Evolutionary conservation across 306 rosid species (phyloP).

Genomic region (Pachyrhizus erosus): DNA sequence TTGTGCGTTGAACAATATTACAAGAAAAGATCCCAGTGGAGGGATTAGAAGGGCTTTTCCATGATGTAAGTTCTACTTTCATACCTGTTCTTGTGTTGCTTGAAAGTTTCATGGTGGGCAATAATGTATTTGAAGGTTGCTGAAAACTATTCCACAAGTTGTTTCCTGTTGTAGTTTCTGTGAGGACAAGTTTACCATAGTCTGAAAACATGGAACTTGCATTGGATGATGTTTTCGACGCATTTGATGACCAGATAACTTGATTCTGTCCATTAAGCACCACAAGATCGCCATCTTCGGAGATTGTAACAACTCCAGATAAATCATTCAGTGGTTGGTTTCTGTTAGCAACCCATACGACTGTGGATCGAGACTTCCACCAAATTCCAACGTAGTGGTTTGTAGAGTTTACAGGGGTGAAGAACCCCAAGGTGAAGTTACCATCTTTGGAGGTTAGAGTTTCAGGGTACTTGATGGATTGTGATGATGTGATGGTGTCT

Average conservation of each 20-base stretch:
- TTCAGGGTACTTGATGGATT: conserved; percentile 37
- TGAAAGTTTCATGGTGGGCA: conserved; percentile 32
- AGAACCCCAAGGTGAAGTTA: conserved; percentile 56
- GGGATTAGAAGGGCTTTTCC: conserved; percentile 46
- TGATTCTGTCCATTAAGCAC: conserved; percentile 40
- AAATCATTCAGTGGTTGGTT: conserved; percentile 46
- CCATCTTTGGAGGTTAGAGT: conserved; percentile 21
- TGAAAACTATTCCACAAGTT: conserved; percentile 52
- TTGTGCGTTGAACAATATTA: neutral
- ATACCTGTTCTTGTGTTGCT: neutral
- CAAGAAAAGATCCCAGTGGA: conserved; percentile 33
- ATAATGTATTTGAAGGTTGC: conserved; percentile 39
- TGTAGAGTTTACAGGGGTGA: conserved; percentile 46
- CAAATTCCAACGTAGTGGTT: conserved; percentile 54
- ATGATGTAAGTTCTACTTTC: too few relatives aligned
- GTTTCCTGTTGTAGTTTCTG: conserved; percentile 7
- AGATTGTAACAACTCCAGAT: conserved; percentile 37
- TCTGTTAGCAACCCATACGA: conserved; percentile 63
- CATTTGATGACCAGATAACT: conserved; percentile 47
- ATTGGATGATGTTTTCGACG: conserved; percentile 29
- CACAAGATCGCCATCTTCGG: conserved; percentile 48
- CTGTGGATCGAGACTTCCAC: conserved; percentile 21
- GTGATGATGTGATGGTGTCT: conserved; percentile 1
- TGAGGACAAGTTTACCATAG: conserved; percentile 51
- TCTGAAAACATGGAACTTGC: conserved; percentile 39